Conservation (phyloP, 352 stramenopile species). For the Globisporangium polare region DNA sequence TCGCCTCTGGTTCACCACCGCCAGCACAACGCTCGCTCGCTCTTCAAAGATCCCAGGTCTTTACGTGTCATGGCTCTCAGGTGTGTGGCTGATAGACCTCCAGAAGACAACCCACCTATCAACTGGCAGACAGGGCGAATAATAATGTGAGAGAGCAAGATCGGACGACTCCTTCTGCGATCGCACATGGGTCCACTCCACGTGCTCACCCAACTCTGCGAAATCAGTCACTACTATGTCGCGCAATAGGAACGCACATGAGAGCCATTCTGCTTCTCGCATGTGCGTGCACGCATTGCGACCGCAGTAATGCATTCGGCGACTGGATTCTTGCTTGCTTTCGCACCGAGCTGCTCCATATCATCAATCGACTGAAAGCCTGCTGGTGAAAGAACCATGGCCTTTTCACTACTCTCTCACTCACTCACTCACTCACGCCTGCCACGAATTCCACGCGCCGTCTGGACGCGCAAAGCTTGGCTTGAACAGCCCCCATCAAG, state of each 20-base stretch:
- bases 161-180: background rate
- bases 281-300: background rate
- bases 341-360: background rate
- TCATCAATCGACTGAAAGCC: conserved; percentile 1
- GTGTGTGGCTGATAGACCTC: background rate
- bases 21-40: background rate
- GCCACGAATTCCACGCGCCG: background rate
- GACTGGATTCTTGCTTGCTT: background rate
- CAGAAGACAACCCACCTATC: background rate
- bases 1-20: background rate
- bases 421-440: too few species aligned
- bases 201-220: background rate
- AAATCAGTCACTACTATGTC: background rate
- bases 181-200: background rate
- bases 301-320: background rate
- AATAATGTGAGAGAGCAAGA: conserved; percentile 4
- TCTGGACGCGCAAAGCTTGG: conserved; percentile 2
- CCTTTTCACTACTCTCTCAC: background rate
- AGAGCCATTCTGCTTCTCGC: background rate
- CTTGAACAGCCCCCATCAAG: background rate
- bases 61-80: background rate
- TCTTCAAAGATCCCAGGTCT: background rate
- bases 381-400: background rate
- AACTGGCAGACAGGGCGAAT: background rate
- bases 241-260: background rate